Conservation (phyloP, 2,329 filamentous ascomycete genomes). For the Aspergillus novofumigatus region DNA sequence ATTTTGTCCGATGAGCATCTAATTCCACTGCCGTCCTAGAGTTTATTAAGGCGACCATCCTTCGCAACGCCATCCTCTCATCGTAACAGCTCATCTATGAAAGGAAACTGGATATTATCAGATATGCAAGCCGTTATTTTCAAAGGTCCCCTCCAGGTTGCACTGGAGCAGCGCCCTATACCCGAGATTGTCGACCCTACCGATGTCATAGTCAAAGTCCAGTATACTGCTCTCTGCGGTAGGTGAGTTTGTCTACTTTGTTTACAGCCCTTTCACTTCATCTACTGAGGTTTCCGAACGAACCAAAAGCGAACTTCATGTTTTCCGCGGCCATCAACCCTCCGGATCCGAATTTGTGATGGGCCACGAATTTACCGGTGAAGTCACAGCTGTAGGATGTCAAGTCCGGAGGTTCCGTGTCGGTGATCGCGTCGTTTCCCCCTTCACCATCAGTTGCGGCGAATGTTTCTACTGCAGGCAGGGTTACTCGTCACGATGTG, state of each 20-base stretch:
- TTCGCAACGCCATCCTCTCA: no score
- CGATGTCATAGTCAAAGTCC: constrained; percentile 80
- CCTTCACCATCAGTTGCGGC: constrained; percentile 73
- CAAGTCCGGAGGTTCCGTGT: constrained; percentile 54
- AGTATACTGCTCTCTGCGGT: constrained; percentile 77
- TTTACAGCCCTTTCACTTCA: not conserved
- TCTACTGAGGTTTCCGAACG: not conserved
- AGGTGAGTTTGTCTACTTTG: constrained; percentile 51
- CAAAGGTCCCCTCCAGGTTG: constrained; percentile 69
- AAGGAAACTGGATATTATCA: no score
- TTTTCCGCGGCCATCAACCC: constrained; percentile 75
- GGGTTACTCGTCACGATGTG: constrained; percentile 71
- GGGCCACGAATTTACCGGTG: constrained; percentile 81
- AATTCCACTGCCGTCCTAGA: no score
- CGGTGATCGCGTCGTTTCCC: constrained; percentile 74
- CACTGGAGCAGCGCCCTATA: constrained; percentile 70
- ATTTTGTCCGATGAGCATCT: no score
- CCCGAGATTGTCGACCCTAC: constrained; percentile 65
- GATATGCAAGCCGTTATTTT: constrained; percentile 86
- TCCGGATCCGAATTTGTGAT: constrained; percentile 60
- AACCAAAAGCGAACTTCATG: constrained; percentile 64
- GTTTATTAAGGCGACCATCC: no score
- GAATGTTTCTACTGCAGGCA: constrained; percentile 78
- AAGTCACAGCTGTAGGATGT: constrained; percentile 61
- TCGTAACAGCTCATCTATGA: no score